Conservation (phyloP, 2,329 filamentous ascomycete genomes). For the Stachybotrys elegans region DNA sequence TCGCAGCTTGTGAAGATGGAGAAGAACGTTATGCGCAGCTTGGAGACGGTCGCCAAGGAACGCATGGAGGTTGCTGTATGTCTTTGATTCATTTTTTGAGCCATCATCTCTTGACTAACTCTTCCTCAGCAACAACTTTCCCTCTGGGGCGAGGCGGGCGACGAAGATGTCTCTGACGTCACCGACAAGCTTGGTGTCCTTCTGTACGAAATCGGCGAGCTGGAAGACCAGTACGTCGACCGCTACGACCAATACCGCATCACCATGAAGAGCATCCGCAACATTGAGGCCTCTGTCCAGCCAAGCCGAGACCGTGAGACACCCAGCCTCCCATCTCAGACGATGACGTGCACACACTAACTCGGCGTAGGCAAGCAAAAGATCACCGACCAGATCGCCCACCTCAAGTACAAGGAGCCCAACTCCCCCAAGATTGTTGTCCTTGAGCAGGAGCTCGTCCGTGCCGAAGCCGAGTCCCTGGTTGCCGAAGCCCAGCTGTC, state of each 20-base stretch:
- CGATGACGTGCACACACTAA: not conserved
- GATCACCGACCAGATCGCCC: constrained; percentile 97
- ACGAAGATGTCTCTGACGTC: constrained; percentile 97
- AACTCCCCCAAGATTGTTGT: constrained; percentile 97
- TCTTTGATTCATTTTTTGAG: too few species aligned
- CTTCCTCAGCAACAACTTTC: constrained; percentile 85
- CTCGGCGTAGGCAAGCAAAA: constrained; percentile 87
- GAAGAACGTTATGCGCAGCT: constrained; percentile 99
- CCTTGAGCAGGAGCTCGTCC: constrained; percentile 95
- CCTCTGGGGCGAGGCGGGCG: constrained; percentile 90
- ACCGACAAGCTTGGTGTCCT: constrained; percentile 98
- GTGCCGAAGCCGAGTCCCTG: constrained; percentile 96
- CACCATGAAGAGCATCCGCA: constrained; percentile 98
- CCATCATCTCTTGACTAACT: too few species aligned
- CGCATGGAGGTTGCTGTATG: constrained; percentile 97
- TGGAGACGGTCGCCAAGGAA: constrained; percentile 91
- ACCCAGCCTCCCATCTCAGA: too few species aligned
- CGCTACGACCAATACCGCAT: constrained; percentile 99
- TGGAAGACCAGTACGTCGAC: constrained; percentile 97
- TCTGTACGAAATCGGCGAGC: constrained; percentile 96
- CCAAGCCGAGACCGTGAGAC: constrained; percentile 89
- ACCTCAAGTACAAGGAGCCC: constrained; percentile 99
- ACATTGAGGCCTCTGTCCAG: constrained; percentile 97
- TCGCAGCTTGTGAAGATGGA: constrained; percentile 99
- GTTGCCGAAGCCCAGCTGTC: constrained; percentile 97